phyloP scores from a whole-genome alignment of 2,329 filamentous ascomycete species.

The Corinectria fuckeliana region DNA sequence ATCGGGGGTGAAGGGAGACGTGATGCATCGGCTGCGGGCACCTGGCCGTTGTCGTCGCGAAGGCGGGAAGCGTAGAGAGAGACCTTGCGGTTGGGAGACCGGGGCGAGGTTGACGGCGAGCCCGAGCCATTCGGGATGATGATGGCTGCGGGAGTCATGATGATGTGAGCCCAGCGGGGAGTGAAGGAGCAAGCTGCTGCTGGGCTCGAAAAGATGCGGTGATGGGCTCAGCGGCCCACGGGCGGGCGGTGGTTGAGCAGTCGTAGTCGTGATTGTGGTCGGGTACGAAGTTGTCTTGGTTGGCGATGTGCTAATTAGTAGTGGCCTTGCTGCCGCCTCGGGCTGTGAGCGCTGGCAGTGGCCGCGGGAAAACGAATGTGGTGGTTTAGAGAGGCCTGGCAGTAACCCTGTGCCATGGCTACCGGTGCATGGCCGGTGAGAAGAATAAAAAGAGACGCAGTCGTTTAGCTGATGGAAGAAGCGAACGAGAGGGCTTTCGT shows the following conservation, averaged over 20 bases:
- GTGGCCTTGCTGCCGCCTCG: conserved; percentile 26
- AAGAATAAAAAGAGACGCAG: conserved; percentile 17
- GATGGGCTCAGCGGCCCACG: conserved; percentile 35
- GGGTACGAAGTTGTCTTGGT: conserved; percentile 4
- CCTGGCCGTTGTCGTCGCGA: conserved; percentile 29
- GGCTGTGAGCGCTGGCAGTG: conserved; percentile 29
- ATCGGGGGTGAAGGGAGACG: conserved; percentile 34
- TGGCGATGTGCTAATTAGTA: conserved; percentile 28
- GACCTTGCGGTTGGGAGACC: conserved; percentile 33
- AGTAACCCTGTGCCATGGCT: conserved; percentile 37
- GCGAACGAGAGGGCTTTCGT: conserved; percentile 5
- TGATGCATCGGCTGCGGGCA: conserved; percentile 31
- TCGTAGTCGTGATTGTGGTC: conserved; percentile 27
- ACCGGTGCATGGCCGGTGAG: conserved; percentile 28
- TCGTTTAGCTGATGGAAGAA: conserved; percentile 4
- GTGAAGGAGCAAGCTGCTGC: conserved; percentile 22
- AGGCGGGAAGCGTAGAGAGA: conserved; percentile 27
- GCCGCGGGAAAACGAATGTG: conserved; percentile 10
- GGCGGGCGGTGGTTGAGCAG: conserved; percentile 13
- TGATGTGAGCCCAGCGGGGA: conserved; percentile 16
- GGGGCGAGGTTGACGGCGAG: conserved; percentile 4
- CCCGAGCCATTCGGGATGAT: conserved; percentile 28
- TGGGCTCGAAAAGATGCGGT: conserved; percentile 28
- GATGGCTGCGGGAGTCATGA: conserved; percentile 33
- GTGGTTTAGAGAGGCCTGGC: conserved; percentile 17